Evolutionary conservation across 2,329 filamentous ascomycete genomes (phyloP), one percentile per base, ranked within the genome.

Genomic region (Aschersonia sp.): DNA sequence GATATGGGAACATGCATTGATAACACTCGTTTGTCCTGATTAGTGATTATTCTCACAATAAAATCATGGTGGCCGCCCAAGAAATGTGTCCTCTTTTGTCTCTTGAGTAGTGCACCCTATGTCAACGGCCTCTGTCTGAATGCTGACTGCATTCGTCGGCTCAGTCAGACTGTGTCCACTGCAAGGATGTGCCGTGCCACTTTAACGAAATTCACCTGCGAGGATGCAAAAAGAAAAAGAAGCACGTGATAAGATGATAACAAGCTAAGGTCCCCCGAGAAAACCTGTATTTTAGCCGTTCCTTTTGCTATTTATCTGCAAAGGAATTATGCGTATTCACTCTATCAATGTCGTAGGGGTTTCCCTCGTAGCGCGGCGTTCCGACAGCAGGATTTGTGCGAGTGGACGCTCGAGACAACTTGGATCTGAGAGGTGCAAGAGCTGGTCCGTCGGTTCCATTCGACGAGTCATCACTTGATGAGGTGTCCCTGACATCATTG

Each of bases 321-420:
- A 50, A 50, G 8, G 48, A 50, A 10, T 37, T 32, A 10, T 45
- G 46, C 12, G 43, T 50, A 11, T 47, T 48, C 7, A 48, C 46
- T 11, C 45, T 43, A 41, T 50, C 48, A n/a, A 50, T 50, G 6
- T 47, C 40, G 5, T 45, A 50, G 2, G 48, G 45, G 30, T 50
- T 50, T 2, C 46, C 48, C 6, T 44, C 45, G 30, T 50, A 47
- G 11, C n/a, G n/a, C 32, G 45, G 29, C 7, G 42, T 37, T 8
- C 41, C 43, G 5, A 29, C 41, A 9, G 32, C n/a, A 4, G 39
- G 39, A 12, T 30, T 40, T 11, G 32, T 29, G 14, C 37, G 40
- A 22, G 41, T 48, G 7, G 32, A 35, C 8, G 46, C 48, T 6
- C 41, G 30, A 14, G 48, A 48, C 7, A 6, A 32, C 6, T 29